Evolutionary conservation across 345 rosid genomes (phyloP), one percentile per base, ranked within the genome.

Genomic region (Dipteronia dyeriana): DNA sequence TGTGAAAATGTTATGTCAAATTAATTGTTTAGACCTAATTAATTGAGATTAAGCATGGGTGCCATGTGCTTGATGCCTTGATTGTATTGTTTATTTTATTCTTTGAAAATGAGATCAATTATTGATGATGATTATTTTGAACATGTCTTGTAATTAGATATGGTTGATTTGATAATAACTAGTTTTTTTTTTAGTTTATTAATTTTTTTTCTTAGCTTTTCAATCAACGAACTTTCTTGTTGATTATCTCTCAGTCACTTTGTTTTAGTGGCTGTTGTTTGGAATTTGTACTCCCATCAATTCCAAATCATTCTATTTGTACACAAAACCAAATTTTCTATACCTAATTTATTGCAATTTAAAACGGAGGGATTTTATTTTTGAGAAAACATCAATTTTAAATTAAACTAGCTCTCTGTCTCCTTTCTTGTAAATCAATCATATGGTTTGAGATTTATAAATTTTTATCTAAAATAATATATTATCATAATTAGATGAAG

Each of bases 161-260:
- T 38, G 17, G 38, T 69, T 38, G 71, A 70, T 74, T 66, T 68
- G 54, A 49, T 49, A 3, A 13, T 49, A 49, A 49, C 13, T 49
- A 49, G 17, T 34, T 34, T 34, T 0, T 34, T 34, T 34, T 34
- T 4, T 4, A 34, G 38, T 34, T 34, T 34, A 34, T 34, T 34
- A 34, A 11, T 12, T 49, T 49, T 49, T 1, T 13, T 4, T 49
- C n/a, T 71, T 70, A 43, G 73, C 73, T 71, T 80, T 80, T 66
- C 65, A 71, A 64, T 22, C 41, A 71, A 66, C 69, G 56, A 68
- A 75, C 20, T 20, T 68, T 70, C 67, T 66, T 76, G 76, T 25
- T 79, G 41, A 38, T 47, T 43, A 5, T 19, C 64, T 47, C 70
- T 61, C 74, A 74, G 34, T 78, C 82, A 49, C 70, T 61, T 51